Conservation (phyloP, 106 monocot species). For the Amphibolis antarctica region DNA sequence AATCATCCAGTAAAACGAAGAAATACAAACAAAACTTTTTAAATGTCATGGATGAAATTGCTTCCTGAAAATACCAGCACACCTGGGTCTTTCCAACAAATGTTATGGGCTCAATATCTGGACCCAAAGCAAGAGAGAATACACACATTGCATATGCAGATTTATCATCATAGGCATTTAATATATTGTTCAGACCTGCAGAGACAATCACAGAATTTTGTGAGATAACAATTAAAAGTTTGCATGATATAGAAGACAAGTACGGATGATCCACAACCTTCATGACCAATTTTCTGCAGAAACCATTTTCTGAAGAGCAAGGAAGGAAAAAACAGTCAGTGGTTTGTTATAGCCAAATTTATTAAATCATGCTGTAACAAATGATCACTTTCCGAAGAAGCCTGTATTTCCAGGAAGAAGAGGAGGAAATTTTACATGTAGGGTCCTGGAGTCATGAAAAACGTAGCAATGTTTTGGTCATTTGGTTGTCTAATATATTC, state of each 20-base stretch:
- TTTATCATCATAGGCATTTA: slow-evolving; percentile 87
- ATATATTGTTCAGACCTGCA: slow-evolving; percentile 74
- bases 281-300: slow-evolving; percentile 90
- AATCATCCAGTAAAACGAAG: no score
- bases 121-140: slow-evolving; percentile 89
- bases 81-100: slow-evolving; percentile 89
- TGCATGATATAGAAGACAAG: no score
- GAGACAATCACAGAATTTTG: not conserved
- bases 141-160: slow-evolving; percentile 96
- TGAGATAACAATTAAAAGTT: not conserved
- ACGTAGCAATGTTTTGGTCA: not conserved
- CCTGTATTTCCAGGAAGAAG: not conserved
- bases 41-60: not conserved
- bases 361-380: not conserved
- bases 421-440: slow-evolving; percentile 63
- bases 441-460: slow-evolving; percentile 55
- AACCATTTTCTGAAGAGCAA: slow-evolving; percentile 76
- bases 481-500: no score
- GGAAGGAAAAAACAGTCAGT: slow-evolving; percentile 1
- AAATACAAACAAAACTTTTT: not conserved
- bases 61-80: not conserved
- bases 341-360: not conserved
- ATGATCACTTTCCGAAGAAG: not conserved
- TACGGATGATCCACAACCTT: slow-evolving; percentile 38
- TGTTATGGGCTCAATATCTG: slow-evolving; percentile 52